phyloP scores from a whole-genome alignment of 345 rosid genomes.

The Trapa incisa region DNA sequence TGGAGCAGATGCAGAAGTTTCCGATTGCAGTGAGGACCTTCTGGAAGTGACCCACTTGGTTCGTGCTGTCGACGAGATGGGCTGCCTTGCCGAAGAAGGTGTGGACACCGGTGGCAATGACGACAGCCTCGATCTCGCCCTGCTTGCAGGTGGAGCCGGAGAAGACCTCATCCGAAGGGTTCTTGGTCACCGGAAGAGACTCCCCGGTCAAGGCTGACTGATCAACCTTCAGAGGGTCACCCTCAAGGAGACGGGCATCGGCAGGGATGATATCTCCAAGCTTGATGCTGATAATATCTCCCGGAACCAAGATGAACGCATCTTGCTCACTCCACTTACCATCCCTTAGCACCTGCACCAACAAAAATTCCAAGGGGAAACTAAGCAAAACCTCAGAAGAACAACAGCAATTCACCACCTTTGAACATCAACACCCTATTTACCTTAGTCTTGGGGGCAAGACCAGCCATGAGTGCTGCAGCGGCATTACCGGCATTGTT shows the following conservation, averaged over 20 bases:
- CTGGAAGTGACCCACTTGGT: slow-evolving; percentile 29
- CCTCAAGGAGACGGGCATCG: slow-evolving; percentile 31
- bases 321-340: slow-evolving; percentile 29
- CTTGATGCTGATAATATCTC: slow-evolving; percentile 27
- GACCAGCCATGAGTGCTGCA: slow-evolving; percentile 35
- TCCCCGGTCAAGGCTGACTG: slow-evolving; percentile 34
- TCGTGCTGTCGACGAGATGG: slow-evolving; percentile 28
- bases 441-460: slow-evolving; percentile 32
- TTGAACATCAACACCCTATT: neutral
- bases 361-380: neutral
- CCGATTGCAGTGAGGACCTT: slow-evolving; percentile 28
- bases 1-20: slow-evolving; percentile 34
- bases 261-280: slow-evolving; percentile 33
- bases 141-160: slow-evolving; percentile 32
- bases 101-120: slow-evolving; percentile 29
- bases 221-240: slow-evolving; percentile 30
- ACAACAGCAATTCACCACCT: neutral
- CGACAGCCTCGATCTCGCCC: slow-evolving; percentile 28
- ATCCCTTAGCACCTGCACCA: slow-evolving; percentile 22
- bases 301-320: slow-evolving; percentile 30
- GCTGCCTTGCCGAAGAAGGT: slow-evolving; percentile 34
- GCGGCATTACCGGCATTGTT: slow-evolving; percentile 36
- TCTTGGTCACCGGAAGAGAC: slow-evolving; percentile 27
- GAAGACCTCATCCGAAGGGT: slow-evolving; percentile 21
- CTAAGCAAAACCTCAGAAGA: no score